A percentile compares a stretch with the other conserved stretches of the same genome.
Conservation (phyloP, 2,329 filamentous ascomycete genomes). For the Pseudogymnoascus sp. region DNA sequence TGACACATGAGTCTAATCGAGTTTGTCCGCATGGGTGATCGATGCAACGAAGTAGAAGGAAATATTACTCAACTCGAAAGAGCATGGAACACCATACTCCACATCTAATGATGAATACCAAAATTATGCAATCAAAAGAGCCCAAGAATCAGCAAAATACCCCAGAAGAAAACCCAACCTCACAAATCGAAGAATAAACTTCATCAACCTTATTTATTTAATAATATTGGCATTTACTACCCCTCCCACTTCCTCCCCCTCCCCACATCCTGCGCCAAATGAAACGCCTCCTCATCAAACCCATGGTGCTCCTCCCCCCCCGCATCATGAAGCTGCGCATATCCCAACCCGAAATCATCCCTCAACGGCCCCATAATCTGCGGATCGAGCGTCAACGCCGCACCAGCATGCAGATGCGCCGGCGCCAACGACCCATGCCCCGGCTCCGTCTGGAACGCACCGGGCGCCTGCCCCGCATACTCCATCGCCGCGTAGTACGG, state of each 20-base stretch:
- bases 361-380: neutral
- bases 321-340: neutral
- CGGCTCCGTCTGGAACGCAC: neutral
- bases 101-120: neutral
- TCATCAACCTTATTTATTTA: too few species aligned
- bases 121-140: neutral
- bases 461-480: neutral
- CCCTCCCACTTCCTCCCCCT: conserved; percentile 2
- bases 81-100: conserved; percentile 2
- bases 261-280: neutral
- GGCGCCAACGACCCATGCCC: neutral
- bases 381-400: neutral
- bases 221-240: neutral
- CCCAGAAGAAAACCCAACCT: neutral
- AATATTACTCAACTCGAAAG: conserved; percentile 4
- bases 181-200: neutral
- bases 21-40: conserved; percentile 3
- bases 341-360: neutral
- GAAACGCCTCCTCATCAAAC: neutral
- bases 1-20: conserved; percentile 6
- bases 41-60: conserved; percentile 7
- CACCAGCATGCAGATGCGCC: neutral
- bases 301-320: neutral
- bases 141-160: neutral
- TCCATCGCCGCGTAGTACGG: neutral